Conservation (phyloP, 164 flowering plant genomes). For the Magnolia changhungtana region DNA sequence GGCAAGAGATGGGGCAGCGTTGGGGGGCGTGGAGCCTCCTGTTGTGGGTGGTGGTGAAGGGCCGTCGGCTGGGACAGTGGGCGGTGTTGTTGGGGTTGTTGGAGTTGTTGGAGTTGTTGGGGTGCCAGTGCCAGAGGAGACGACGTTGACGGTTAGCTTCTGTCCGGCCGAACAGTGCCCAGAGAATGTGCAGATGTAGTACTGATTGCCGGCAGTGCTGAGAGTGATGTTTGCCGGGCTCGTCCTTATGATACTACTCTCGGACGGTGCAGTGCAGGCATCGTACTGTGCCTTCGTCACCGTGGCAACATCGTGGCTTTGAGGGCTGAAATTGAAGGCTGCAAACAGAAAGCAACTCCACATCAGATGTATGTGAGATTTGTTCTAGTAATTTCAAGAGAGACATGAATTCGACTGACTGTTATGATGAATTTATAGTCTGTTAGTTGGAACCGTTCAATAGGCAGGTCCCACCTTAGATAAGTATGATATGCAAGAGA, state of each 20-base stretch:
- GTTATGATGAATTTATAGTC: not conserved
- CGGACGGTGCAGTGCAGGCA: slow-evolving; percentile 19
- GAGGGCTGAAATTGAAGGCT: slow-evolving; percentile 37
- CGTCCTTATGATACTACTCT: not conserved
- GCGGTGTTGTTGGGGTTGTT: not conserved
- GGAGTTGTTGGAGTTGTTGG: not conserved
- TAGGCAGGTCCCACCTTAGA: not conserved
- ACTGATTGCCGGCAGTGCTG: not conserved
- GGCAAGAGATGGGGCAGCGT: not conserved
- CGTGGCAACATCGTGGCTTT: slow-evolving; percentile 23
- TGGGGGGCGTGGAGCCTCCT: not conserved
- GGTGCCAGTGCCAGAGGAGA: not conserved
- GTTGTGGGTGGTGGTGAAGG: not conserved
- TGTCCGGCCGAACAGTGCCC: not conserved
- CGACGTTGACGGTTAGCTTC: not conserved
- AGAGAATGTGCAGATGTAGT: not conserved
- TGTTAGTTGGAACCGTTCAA: not conserved
- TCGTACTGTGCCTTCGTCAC: slow-evolving; percentile 32
- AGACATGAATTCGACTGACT: not conserved
- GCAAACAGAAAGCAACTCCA: not conserved
- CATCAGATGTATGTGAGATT: not conserved
- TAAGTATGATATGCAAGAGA: too few species aligned
- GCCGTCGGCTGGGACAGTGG: not conserved
- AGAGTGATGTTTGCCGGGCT: not conserved
- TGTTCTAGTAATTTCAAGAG: not conserved